Evolutionary conservation across 768 basidiomycete genomes (phyloP).

Genomic region (Russula sp.): DNA sequence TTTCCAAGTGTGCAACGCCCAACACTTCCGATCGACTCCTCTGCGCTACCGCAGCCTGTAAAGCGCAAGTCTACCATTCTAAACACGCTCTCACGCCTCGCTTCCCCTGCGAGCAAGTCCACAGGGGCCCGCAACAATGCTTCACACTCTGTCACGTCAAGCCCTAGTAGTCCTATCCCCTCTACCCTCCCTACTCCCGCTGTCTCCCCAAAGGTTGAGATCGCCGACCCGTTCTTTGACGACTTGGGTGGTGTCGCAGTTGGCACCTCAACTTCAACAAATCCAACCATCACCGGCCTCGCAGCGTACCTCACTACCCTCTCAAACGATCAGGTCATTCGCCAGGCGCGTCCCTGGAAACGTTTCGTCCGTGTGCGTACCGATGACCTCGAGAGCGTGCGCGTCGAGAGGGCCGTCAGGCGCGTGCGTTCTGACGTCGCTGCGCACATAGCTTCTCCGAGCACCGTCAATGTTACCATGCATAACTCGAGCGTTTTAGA

Average conservation of each 20-base stretch:
- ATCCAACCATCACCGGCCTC: slow-evolving; percentile 47
- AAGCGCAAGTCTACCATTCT: slow-evolving; percentile 84
- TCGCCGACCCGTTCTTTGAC: slow-evolving; percentile 53
- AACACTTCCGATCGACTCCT: slow-evolving; percentile 52
- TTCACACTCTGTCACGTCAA: slow-evolving; percentile 19
- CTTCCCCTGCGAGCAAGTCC: slow-evolving; percentile 61
- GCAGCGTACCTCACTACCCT: slow-evolving; percentile 76
- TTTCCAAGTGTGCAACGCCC: slow-evolving; percentile 55
- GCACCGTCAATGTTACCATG: slow-evolving; percentile 23
- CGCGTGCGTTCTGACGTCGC: slow-evolving; percentile 81
- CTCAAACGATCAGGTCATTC: slow-evolving; percentile 59
- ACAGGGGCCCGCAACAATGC: slow-evolving; percentile 31
- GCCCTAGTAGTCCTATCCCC: slow-evolving; percentile 30
- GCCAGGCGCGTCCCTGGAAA: slow-evolving; percentile 69
- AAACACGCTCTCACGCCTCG: slow-evolving; percentile 78
- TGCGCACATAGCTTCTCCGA: slow-evolving; percentile 48
- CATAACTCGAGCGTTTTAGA: slow-evolving; percentile 16
- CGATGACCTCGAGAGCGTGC: slow-evolving; percentile 83
- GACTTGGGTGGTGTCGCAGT: slow-evolving; percentile 25
- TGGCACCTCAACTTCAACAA: slow-evolving; percentile 27
- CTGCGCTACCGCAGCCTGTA: slow-evolving; percentile 45
- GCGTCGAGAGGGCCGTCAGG: slow-evolving; percentile 84
- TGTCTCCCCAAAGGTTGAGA: slow-evolving; percentile 49
- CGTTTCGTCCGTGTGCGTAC: slow-evolving; percentile 80
- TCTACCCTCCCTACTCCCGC: slow-evolving; percentile 41